Conservation (phyloP, 495 filamentous ascomycete genomes). For the Bryoglossum gracile region DNA sequence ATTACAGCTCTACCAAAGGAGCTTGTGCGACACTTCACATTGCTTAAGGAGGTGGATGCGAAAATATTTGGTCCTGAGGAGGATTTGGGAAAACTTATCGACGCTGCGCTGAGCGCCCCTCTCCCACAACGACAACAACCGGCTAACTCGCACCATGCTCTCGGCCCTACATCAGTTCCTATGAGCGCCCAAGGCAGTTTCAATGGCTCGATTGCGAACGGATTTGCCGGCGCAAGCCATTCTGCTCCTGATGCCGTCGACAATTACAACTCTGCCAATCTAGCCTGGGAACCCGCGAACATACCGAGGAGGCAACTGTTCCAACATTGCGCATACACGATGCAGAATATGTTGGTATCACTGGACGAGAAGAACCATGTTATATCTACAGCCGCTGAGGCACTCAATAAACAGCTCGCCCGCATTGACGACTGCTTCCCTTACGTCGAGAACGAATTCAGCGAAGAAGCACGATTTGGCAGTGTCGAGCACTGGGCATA, state of each 20-base stretch:
- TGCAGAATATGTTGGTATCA: constrained; percentile 72
- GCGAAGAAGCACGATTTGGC: constrained; percentile 86
- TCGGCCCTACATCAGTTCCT: constrained; percentile 34
- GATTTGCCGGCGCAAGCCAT: constrained; percentile 21
- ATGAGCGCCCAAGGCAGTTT: constrained; percentile 32
- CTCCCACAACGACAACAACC: constrained; percentile 34
- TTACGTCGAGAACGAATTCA: constrained; percentile 80
- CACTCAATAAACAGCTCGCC: constrained; percentile 74
- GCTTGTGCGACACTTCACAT: constrained; percentile 86
- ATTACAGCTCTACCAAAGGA: constrained; percentile 90
- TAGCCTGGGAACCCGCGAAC: constrained; percentile 40
- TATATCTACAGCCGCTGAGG: constrained; percentile 79
- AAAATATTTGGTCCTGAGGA: constrained; percentile 77
- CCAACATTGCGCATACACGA: constrained; percentile 45
- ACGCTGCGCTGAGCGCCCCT: constrained; percentile 54
- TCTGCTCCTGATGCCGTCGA: constrained; percentile 32
- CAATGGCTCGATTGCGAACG: constrained; percentile 30
- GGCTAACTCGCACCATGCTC: constrained; percentile 18
- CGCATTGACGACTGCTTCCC: constrained; percentile 80
- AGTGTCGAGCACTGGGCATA: constrained; percentile 95
- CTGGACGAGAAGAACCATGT: constrained; percentile 97
- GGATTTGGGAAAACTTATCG: constrained; percentile 61
- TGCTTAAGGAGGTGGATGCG: constrained; percentile 95
- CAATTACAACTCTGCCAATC: constrained; percentile 27
- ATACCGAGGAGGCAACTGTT: constrained; percentile 60